Conservation (phyloP, 768 basidiomycete genomes). For the Termitomyces sp. region DNA sequence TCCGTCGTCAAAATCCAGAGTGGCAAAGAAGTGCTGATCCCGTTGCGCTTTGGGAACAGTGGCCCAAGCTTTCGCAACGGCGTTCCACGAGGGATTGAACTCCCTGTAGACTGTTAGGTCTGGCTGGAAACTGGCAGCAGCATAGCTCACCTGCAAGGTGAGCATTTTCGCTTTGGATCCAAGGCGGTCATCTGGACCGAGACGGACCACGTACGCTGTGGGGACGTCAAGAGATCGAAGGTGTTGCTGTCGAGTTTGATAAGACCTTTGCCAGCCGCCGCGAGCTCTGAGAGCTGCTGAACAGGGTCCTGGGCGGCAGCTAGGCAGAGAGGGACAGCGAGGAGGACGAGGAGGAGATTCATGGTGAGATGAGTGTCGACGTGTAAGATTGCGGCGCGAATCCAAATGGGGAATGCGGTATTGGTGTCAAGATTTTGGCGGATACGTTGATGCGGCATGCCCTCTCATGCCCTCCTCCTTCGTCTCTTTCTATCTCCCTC, state of each 20-base stretch:
- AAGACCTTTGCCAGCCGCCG: constrained; percentile 68
- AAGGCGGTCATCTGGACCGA: constrained; percentile 87
- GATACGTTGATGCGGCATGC: constrained; percentile 24
- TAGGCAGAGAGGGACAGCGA: constrained; percentile 25
- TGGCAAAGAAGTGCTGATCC: constrained; percentile 88
- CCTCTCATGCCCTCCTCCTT: constrained; percentile 82
- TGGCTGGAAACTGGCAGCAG: not conserved
- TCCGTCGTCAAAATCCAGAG: constrained; percentile 81
- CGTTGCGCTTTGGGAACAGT: constrained; percentile 52
- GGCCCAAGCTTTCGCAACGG: constrained; percentile 82
- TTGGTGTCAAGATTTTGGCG: constrained; percentile 6
- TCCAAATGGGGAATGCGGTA: constrained; percentile 15
- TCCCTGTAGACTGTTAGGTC: constrained; percentile 42
- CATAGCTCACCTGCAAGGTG: constrained; percentile 81
- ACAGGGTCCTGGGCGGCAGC: constrained; percentile 29
- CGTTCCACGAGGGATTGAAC: constrained; percentile 80
- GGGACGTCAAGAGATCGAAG: constrained; percentile 73
- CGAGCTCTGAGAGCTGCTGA: constrained; percentile 64
- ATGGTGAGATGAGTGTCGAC: constrained; percentile 22
- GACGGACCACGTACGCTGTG: constrained; percentile 84
- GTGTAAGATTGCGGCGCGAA: constrained; percentile 16
- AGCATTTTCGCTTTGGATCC: constrained; percentile 73
- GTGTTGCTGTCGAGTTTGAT: constrained; percentile 72
- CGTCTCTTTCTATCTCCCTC: constrained; percentile 89
- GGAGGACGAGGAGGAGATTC: constrained; percentile 22